phyloP scores from a whole-genome alignment of 2,329 filamentous ascomycete species.

The Epichloe festucae region DNA sequence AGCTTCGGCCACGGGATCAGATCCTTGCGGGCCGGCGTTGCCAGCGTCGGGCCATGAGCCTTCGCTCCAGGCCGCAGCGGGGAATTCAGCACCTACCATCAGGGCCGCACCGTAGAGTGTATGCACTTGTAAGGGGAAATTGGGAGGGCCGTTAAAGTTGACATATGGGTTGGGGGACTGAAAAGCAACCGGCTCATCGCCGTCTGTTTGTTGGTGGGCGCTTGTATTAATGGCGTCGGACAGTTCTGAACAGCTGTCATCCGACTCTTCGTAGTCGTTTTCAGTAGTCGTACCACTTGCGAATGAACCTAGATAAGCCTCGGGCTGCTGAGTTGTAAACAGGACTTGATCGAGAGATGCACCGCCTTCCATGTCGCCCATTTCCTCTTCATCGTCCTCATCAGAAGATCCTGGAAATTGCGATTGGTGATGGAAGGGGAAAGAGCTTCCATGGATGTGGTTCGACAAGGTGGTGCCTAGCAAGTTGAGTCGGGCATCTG shows the following conservation, averaged over 20 bases:
- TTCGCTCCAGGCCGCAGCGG: background rate
- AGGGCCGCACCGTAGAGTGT: background rate
- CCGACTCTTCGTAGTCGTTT: background rate
- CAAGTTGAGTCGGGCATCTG: constrained; percentile 5
- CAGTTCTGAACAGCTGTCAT: background rate
- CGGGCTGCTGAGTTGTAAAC: background rate
- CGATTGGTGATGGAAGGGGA: background rate
- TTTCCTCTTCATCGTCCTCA: constrained; percentile 17
- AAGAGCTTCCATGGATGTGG: background rate
- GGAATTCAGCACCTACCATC: background rate
- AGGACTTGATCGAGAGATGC: constrained; percentile 12
- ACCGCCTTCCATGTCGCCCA: constrained; percentile 24
- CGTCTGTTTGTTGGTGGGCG: constrained; percentile 5
- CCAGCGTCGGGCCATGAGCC: background rate
- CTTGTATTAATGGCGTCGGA: constrained; percentile 1
- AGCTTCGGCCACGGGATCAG: constrained; percentile 1
- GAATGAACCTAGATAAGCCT: background rate
- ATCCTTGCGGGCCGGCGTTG: background rate
- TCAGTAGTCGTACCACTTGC: background rate
- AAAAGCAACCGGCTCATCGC: constrained; percentile 3
- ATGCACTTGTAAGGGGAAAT: background rate
- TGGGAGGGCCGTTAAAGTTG: background rate
- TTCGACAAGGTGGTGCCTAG: constrained; percentile 4
- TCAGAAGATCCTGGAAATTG: constrained; percentile 7
- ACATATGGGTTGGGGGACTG: background rate